Evolutionary conservation across 371 early-diverging fungal species (phyloP), one percentile per base, ranked within the genome.

Genomic region (Entomophthora muscae): DNA sequence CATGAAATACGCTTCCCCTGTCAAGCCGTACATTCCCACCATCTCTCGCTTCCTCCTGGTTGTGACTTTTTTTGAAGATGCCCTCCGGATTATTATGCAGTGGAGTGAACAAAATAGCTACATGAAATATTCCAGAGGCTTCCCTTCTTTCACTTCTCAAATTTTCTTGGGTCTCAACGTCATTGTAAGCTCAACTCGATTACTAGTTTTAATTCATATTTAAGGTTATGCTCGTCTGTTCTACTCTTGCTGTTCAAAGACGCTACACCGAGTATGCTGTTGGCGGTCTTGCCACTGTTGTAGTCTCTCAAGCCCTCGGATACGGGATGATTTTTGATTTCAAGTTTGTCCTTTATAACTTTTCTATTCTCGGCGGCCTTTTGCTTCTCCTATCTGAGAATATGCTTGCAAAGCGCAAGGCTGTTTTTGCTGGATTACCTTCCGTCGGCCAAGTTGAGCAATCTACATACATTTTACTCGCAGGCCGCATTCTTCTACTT

Each of bases 1-100:
- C 57, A 90, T 90, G 65, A 73, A 66, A 66, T 64, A 89, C 42
- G 80, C 86, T 27, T 75, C 77, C 59, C 93, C 91, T 51, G 68
- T 95, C 58, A 96, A 93, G 77, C 93, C 94, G n/a, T 84, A 85
- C 70, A 80, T 94, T 60, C 93, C 95, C 2, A 80, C 76, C 66
- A 83, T 95, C 57, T 91, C 90, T 27, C 86, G 95, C 13, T 86
- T 91, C 69, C 78, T 96, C 24, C 82, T 96, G 29, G 91, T 96
- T 32, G 93, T 89, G 54, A 96, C 97, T 27, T 96, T 95, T 77
- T 72, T 92, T 61, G 97, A 95, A 73, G 97, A 95, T 73, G 81
- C 95, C 2, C 68, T 94, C 32, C 83, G 96, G 56, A 91, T 95
- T 64, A 66, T 80, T 57, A 78, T 85, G 56, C 93, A 94, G 69